phyloP scores from a whole-genome alignment of 1,284 basidiomycete genomes.

The Ustilago vetiveriae region DNA sequence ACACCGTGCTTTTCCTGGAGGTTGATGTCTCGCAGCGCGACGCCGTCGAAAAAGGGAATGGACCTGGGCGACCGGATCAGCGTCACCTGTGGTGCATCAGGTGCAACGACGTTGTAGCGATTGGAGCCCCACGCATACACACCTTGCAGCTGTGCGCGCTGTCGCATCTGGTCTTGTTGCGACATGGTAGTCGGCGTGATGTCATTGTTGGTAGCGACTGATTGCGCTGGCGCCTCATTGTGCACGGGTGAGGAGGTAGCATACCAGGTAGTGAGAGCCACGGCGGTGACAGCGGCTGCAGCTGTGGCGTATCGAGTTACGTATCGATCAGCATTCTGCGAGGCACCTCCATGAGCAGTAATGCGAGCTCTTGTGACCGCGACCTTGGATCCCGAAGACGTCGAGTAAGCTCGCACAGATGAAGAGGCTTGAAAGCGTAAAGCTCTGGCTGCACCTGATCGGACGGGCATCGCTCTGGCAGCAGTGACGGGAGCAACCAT shows the following conservation, averaged over 20 bases:
- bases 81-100: constrained; percentile 43
- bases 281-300: constrained; percentile 16
- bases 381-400: constrained; percentile 11
- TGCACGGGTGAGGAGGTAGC: constrained; percentile 23
- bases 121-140: constrained; percentile 62
- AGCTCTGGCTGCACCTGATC: constrained; percentile 6
- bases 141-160: constrained; percentile 46
- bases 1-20: constrained; percentile 62
- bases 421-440: constrained; percentile 3
- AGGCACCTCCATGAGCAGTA: background rate
- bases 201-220: constrained; percentile 23
- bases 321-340: constrained; percentile 7
- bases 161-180: constrained; percentile 59
- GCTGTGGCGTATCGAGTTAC: background rate
- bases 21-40: constrained; percentile 61
- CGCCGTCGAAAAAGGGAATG: constrained; percentile 62
- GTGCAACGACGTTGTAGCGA: constrained; percentile 62
- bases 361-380: constrained; percentile 2
- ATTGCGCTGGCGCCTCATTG: constrained; percentile 25
- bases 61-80: constrained; percentile 52
- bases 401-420: constrained; percentile 19
- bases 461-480: constrained; percentile 11
- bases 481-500: constrained; percentile 18
- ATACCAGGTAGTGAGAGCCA: constrained; percentile 33
- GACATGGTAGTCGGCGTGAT: constrained; percentile 40